A percentile compares a stretch with the other conserved stretches of the same genome.
Conservation (phyloP, 345 rosid genomes). For the Fremontodendron californicum region DNA sequence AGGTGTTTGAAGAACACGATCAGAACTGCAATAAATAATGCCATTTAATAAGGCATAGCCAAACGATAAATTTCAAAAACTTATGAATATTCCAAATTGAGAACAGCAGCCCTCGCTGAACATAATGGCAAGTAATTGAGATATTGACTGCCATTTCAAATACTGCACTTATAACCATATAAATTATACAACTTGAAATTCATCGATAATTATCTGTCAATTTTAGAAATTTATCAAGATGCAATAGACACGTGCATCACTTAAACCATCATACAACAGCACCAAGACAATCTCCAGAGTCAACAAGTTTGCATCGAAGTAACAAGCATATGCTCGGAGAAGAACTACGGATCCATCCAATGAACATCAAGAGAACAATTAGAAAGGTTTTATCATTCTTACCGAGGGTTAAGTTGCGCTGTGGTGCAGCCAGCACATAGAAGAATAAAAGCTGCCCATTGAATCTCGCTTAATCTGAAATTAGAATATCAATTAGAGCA, state of each 20-base stretch:
- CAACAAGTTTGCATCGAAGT: neutral
- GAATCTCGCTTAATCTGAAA: constrained; percentile 89
- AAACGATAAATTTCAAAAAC: neutral
- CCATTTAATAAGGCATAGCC: neutral
- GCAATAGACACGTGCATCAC: neutral
- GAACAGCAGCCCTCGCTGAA: neutral
- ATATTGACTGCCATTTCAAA: neutral
- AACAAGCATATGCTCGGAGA: neutral
- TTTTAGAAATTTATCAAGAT: constrained; percentile 1
- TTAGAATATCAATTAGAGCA: neutral
- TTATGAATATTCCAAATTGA: neutral
- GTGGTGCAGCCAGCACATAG: constrained; percentile 97
- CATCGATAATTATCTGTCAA: neutral
- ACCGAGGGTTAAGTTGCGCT: constrained; percentile 88
- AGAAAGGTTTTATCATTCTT: constrained; percentile 27
- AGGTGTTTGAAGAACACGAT: constrained; percentile 85
- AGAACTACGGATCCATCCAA: constrained; percentile 1
- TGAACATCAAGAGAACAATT: neutral
- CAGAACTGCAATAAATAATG: constrained; percentile 57
- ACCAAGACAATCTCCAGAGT: neutral
- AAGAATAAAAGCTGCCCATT: constrained; percentile 92
- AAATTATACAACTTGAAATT: neutral
- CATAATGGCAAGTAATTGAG: neutral
- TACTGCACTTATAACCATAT: neutral
- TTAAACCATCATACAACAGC: neutral